A percentile compares a stretch with the other conserved stretches of the same genome.
These are phyloP conservation scores for Neocatenulostroma microsporum DNA, from an alignment of 2,329 filamentous ascomycete genomes.

Conservation along the genomic window DNA sequence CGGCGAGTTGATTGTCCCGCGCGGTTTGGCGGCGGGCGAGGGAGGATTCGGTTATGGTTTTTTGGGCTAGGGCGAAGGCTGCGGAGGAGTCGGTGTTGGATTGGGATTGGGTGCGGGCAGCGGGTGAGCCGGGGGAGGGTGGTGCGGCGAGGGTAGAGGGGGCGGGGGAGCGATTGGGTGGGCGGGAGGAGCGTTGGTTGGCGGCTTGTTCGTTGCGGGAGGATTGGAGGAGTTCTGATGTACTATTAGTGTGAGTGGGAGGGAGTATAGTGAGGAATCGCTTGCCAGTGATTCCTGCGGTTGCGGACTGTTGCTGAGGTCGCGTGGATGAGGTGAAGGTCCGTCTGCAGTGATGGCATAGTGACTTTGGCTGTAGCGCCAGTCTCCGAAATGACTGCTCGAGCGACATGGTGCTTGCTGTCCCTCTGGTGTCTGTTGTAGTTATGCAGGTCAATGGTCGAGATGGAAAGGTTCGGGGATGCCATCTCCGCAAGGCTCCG, in stretches of 20 bases:
- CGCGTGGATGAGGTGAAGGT: conserved; percentile 17
- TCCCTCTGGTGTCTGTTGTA: too few relatives aligned
- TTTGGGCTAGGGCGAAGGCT: conserved; percentile 4
- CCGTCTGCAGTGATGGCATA: conserved; percentile 24
- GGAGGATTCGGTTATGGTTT: conserved; percentile 5
- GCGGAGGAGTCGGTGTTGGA: not conserved
- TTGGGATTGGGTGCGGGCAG: conserved; percentile 1
- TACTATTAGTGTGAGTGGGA: not conserved
- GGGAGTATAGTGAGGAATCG: not conserved
- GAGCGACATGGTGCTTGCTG: too few relatives aligned
- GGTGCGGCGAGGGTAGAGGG: conserved; percentile 3
- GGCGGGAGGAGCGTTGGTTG: not conserved
- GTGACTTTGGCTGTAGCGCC: conserved; percentile 15
- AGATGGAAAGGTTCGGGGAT: too few relatives aligned
- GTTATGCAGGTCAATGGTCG: too few relatives aligned
- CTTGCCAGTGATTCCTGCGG: conserved; percentile 21
- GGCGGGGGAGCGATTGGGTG: not conserved
- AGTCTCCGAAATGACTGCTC: conserved; percentile 22
- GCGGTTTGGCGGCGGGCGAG: conserved; percentile 14
- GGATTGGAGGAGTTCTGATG: conserved; percentile 10
- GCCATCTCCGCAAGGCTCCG: too few relatives aligned
- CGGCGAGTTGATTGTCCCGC: too few relatives aligned
- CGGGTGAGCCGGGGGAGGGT: conserved; percentile 3
- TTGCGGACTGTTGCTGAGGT: conserved; percentile 20
- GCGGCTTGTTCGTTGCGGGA: conserved; percentile 3